Conservation (phyloP, 306 rosid species). For the Gleditsia sinensis region DNA sequence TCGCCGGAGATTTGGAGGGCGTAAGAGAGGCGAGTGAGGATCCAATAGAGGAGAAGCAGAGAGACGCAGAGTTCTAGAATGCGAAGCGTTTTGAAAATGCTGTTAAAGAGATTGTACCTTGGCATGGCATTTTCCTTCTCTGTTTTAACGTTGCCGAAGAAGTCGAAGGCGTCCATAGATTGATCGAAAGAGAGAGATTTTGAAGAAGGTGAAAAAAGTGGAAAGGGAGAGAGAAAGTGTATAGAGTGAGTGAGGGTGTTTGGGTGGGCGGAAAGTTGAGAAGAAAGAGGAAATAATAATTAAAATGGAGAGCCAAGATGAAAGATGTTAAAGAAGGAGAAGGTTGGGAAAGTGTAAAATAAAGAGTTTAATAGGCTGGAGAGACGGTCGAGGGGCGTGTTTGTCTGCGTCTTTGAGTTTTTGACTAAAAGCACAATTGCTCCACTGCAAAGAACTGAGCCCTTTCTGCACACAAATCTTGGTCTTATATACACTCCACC, state of each 20-base stretch:
- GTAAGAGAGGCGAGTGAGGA: constrained; percentile 59
- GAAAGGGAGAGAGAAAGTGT: not conserved
- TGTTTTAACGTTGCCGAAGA: constrained; percentile 29
- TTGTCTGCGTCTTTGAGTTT: not conserved
- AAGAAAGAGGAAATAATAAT: not conserved
- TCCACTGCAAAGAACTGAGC: constrained; percentile 15
- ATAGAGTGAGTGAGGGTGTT: not conserved
- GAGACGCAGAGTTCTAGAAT: constrained; percentile 43
- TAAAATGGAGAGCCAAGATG: not conserved
- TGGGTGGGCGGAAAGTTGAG: not conserved
- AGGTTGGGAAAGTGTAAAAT: too few relatives aligned
- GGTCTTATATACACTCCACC: not conserved
- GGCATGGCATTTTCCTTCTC: constrained; percentile 35
- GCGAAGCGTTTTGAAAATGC: constrained; percentile 55
- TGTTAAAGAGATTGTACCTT: constrained; percentile 36
- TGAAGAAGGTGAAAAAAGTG: too few relatives aligned
- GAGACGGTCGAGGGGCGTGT: not conserved
- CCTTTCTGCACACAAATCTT: not conserved
- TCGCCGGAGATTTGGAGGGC: constrained; percentile 49
- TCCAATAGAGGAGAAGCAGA: constrained; percentile 53
- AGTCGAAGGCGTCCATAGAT: constrained; percentile 50
- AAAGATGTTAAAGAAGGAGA: not conserved
- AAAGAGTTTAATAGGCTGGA: too few relatives aligned
- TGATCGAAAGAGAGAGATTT: too few relatives aligned
- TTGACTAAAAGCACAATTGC: not conserved